Percentiles rank a stretch among this genome's conserved stretches.
Evolutionary conservation across 148 eudicot genomes (phyloP).

Genomic region (Dysphania ambrosioides): DNA sequence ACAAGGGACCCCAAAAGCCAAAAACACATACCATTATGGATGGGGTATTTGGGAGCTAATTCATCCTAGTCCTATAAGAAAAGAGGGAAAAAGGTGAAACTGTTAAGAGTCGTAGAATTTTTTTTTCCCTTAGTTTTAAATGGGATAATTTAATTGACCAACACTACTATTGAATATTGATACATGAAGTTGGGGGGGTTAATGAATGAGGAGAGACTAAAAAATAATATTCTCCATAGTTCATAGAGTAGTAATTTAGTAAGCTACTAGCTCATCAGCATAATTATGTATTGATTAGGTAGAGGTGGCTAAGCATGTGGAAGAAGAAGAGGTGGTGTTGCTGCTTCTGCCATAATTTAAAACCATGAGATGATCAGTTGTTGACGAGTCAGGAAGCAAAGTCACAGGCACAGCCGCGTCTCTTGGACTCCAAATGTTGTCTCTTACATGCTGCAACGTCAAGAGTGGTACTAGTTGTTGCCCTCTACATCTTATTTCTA

Average conservation of each 20-base stretch:
- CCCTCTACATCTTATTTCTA: conserved; percentile 78
- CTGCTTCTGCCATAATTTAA: conserved; percentile 49
- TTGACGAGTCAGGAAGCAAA: conserved; percentile 35
- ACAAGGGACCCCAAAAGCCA: conserved; percentile 18
- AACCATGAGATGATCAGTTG: conserved; percentile 61
- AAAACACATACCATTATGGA: conserved; percentile 11
- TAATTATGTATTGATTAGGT: conserved; percentile 10
- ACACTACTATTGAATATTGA: background rate
- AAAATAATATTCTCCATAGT: conserved; percentile 19
- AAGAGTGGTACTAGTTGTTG: conserved; percentile 48
- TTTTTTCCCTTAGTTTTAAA: too few relatives aligned
- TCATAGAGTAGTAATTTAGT: background rate
- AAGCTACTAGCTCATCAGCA: background rate
- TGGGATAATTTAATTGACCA: conserved; percentile 5
- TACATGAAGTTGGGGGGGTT: background rate
- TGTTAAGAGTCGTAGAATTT: too few relatives aligned
- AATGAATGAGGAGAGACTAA: conserved; percentile 3
- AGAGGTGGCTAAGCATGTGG: background rate
- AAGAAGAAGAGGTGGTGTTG: background rate
- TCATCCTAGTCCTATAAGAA: conserved; percentile 15
- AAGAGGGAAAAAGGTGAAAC: too few relatives aligned
- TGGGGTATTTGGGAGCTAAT: conserved; percentile 12
- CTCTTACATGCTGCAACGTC: conserved; percentile 73
- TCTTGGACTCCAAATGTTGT: conserved; percentile 52
- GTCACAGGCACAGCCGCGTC: conserved; percentile 22